Conservation (phyloP, 306 rosid species). For the Sindora glabra region DNA sequence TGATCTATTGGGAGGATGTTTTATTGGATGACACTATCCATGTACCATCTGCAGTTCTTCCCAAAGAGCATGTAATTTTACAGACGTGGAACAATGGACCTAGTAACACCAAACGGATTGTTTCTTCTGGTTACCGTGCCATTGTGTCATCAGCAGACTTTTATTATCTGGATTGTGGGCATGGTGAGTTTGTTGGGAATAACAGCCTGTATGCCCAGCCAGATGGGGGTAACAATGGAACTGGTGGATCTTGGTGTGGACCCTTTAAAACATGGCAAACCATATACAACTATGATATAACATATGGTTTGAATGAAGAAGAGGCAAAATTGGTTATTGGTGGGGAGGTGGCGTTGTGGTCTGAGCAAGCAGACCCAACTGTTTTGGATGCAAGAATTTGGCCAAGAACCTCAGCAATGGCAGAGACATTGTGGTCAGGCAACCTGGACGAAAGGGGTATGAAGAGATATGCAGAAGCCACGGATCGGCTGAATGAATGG, state of each 20-base stretch:
- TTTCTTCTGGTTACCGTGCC: constrained; percentile 56
- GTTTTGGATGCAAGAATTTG: constrained; percentile 71
- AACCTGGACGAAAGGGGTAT: constrained; percentile 50
- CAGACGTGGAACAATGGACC: constrained; percentile 88
- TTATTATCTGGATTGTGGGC: constrained; percentile 88
- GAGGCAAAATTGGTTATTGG: constrained; percentile 81
- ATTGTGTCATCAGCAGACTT: constrained; percentile 70
- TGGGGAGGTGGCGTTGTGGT: constrained; percentile 85
- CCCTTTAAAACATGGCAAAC: constrained; percentile 89
- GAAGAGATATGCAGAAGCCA: constrained; percentile 69
- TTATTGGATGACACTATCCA: constrained; percentile 30
- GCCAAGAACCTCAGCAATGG: constrained; percentile 84
- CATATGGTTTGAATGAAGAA: constrained; percentile 50
- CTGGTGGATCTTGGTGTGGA: constrained; percentile 92
- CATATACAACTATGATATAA: constrained; percentile 66
- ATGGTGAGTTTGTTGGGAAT: constrained; percentile 68
- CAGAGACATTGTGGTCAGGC: constrained; percentile 78
- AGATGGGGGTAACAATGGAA: background rate
- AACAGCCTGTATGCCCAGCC: constrained; percentile 41
- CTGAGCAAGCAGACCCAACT: constrained; percentile 72
- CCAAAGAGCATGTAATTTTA: constrained; percentile 53
- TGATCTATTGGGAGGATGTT: constrained; percentile 79
- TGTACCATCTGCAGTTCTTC: constrained; percentile 44
- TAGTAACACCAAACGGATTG: constrained; percentile 58
- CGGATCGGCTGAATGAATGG: constrained; percentile 81